Conservation (phyloP, 345 rosid genomes). For the Rhizophora mangle region DNA sequence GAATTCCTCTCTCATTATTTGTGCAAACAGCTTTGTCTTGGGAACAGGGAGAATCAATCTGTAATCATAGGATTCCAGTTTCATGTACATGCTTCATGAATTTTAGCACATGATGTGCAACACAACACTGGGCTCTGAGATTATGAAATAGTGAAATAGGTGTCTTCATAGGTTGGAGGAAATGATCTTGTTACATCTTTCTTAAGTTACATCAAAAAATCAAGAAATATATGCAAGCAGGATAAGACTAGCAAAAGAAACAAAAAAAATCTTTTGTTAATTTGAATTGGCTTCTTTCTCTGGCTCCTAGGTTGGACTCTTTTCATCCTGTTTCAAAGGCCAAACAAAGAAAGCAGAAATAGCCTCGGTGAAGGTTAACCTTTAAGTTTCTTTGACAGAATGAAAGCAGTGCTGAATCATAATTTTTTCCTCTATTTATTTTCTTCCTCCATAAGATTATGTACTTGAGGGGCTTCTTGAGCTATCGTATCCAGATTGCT, state of each 20-base stretch:
- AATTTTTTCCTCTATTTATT: not conserved
- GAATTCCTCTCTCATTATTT: too few relatives aligned
- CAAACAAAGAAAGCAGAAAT: not conserved
- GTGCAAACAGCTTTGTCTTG: too few relatives aligned
- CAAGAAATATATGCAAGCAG: not conserved
- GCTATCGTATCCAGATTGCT: conserved; percentile 33
- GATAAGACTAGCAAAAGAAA: not conserved
- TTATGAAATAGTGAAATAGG: too few relatives aligned
- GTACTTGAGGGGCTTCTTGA: conserved; percentile 34
- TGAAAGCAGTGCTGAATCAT: not conserved
- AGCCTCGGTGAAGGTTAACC: too few relatives aligned
- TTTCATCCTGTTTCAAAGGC: not conserved
- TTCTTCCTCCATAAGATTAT: conserved; percentile 27
- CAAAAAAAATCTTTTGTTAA: not conserved
- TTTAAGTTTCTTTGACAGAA: not conserved
- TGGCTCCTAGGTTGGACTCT: not conserved
- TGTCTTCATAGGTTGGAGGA: too few relatives aligned
- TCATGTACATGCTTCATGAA: too few relatives aligned
- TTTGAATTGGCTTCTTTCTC: not conserved
- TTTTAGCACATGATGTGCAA: too few relatives aligned
- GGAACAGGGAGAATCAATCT: too few relatives aligned
- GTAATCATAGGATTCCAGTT: too few relatives aligned
- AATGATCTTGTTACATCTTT: too few relatives aligned
- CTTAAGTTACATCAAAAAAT: not conserved
- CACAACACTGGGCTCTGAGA: too few relatives aligned